Evolutionary conservation across 331 rosid species (phyloP), one percentile per base, ranked within the genome.

Genomic region (Pyracantha coccinea): DNA sequence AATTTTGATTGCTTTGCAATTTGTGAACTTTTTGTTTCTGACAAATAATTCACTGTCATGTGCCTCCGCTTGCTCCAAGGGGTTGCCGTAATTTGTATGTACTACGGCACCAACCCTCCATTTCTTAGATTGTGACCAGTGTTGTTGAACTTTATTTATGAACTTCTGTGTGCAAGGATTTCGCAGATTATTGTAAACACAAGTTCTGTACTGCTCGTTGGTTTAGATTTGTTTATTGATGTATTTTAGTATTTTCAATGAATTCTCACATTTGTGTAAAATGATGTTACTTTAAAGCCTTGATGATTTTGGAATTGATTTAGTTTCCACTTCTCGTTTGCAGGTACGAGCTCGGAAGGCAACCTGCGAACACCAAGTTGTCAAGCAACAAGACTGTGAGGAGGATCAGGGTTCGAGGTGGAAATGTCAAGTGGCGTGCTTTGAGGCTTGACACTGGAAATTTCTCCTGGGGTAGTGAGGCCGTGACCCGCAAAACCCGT

Each of bases 271-370:
- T 4, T 32, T 57, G 50, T 1, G n/a, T 0, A 61, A 61, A 61
- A 6, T 61, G 12, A 27, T 11, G 5, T 20, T 13, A 6, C 5
- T 28, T n/a, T 28, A 5, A 15, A 16, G 35, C 44, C 11, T 28
- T 20, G 60, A 25, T 21, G 25, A 21, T 23, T 20, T 33, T 1
- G 1, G 15, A 71, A 10, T 11, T 59, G 58, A 41, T 72, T 72
- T 72, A 17, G 57, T 21, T 57, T 72, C 0, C 13, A 1, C 12
- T 61, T 33, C 20, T 16, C 14, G 73, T 69, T n/a, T 70, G 21
- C 54, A 81, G 85, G 85, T 81, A 81, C 12, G 85, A 81, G 81
- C 78, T 81, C 24, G 85, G 85, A 31, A 76, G 85, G 58, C 81
- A 76, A 58, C 74, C 85, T 21, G 85, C 78, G 8, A 81, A 71